Base-by-base conservation (phyloP, 345 rosid species). In the Dimocarpus longan region DNA sequence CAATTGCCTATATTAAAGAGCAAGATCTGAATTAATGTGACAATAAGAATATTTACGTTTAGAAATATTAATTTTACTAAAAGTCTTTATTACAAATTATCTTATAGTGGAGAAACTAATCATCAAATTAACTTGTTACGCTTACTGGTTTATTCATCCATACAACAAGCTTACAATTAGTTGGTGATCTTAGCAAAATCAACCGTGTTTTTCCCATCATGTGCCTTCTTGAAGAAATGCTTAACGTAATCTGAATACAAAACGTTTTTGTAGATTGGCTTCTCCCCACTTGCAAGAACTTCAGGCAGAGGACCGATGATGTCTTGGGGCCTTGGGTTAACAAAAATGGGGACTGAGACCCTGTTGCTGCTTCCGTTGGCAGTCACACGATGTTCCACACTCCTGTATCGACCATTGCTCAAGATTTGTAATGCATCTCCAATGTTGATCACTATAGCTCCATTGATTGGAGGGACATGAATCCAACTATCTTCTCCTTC, bases 191-290 rank as follows among this genome's bases (percentile, higher is more conserved):
- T 81, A 4, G 81, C 83, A 56, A 77, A 83, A 5, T 64, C 86
- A 24, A 83, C 44, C 1, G 79, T 80, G 18, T 74, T 77, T 79
- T 83, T 83, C 10, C 86, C 86, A 42, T 83, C 83, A 56, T 80
- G 83, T 26, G 79, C 79, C 68, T 80, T 80, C 76, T 21, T 76
- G 78, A 77, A 83, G 70, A 80, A 77, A 74, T 83, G 83, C 77
- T 63, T 83, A 12, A 74, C 78, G 70, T 80, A 83, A 69, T 83
- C 86, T 0, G 83, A 78, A 28, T 75, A 84, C 5, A 78, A 15
- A 21, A 84, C 68, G 8, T 72, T 64, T 43, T 68, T 75, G 39
- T 84, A 84, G 5, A 57, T 54, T 0, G 86, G 73, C 56, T 80
- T 21, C 62, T 78, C 74, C 9, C 76, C 85, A 9, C 24, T 62